phyloP scores from a whole-genome alignment of 225 moss, liverwort and hornwort species.

The Rhytidiadelphus loreus region DNA sequence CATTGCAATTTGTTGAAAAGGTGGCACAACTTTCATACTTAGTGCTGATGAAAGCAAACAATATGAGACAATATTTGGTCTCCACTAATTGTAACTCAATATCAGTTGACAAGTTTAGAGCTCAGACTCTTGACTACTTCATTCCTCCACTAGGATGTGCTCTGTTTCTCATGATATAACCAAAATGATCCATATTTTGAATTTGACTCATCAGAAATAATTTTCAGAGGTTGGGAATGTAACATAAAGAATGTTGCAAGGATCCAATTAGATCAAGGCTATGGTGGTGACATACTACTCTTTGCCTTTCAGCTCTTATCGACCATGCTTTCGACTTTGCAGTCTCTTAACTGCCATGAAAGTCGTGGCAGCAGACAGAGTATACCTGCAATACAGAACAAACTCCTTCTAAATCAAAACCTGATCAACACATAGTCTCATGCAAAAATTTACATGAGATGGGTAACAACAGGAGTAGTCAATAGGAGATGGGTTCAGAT shows the following conservation, averaged over 20 bases:
- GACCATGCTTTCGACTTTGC: slow-evolving; percentile 41
- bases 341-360: slow-evolving; percentile 87
- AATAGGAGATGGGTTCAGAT: background rate
- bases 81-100: background rate
- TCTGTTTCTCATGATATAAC: background rate
- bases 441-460: too few relatives aligned
- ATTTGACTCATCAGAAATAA: background rate
- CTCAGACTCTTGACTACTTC: background rate
- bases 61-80: background rate
- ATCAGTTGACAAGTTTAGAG: background rate
- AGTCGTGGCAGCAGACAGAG: slow-evolving; percentile 82
- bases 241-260: background rate
- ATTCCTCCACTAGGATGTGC: background rate
- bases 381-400: slow-evolving; percentile 53
- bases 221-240: background rate
- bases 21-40: too few relatives aligned
- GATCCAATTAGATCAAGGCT: background rate
- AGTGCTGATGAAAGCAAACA: background rate
- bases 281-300: background rate
- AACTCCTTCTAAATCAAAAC: background rate
- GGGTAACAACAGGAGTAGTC: background rate
- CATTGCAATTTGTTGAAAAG: too few relatives aligned
- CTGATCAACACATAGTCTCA: background rate
- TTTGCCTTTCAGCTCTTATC: slow-evolving; percentile 2
- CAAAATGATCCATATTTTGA: background rate